These are phyloP conservation scores for Leptographium procerum DNA, from an alignment of 2,329 filamentous ascomycete species.

Conservation along the genomic window DNA sequence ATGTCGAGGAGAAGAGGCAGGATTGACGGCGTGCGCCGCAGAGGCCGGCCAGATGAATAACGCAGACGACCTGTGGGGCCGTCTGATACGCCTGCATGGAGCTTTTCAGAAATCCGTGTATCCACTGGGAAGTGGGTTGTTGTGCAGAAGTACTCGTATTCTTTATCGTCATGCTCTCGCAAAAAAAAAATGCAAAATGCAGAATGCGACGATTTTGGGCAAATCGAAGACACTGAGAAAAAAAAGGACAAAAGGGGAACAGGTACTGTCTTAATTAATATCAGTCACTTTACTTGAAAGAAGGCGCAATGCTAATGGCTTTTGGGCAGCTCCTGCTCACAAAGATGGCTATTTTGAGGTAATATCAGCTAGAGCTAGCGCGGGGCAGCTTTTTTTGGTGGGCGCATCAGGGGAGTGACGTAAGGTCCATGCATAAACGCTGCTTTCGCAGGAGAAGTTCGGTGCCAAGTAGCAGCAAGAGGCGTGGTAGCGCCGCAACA, in stretches of 20 bases:
- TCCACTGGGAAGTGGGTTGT: not conserved
- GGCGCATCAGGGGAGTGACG: not conserved
- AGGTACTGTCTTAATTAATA: not conserved
- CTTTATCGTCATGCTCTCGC: not conserved
- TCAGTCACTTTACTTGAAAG: not conserved
- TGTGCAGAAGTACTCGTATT: not conserved
- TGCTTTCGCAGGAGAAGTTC: no score
- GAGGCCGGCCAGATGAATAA: not conserved
- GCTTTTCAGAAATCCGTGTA: not conserved
- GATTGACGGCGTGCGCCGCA: not conserved
- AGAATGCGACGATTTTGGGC: not conserved
- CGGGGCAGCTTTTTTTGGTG: not conserved
- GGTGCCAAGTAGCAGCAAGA: no score
- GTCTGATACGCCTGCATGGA: not conserved
- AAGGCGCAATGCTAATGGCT: not conserved
- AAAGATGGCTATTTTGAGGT: not conserved
- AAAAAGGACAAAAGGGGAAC: not conserved
- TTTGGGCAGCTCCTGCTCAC: not conserved
- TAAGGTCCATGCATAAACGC: conserved; percentile 18
- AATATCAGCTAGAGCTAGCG: not conserved
- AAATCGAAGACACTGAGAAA: not conserved
- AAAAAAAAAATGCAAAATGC: no score
- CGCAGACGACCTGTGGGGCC: not conserved
- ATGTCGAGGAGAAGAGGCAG: conserved; percentile 22
- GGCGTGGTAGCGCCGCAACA: no score